Conservation (phyloP, 371 early-diverging fungal genomes). For the Polyrhizophydium stewartii region DNA sequence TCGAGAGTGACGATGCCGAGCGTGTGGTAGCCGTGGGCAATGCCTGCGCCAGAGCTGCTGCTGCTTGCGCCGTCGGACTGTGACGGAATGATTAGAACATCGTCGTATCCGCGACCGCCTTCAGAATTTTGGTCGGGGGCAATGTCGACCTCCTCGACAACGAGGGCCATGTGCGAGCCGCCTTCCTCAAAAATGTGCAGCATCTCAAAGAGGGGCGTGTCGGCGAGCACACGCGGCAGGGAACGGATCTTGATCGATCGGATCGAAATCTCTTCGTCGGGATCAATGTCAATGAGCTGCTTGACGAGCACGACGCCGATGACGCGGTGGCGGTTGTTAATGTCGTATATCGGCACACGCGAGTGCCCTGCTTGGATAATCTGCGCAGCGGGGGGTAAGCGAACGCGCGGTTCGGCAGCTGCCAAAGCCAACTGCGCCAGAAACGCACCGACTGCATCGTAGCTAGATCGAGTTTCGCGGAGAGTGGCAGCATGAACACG, state of each 20-base stretch:
- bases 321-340: constrained; percentile 54
- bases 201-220: constrained; percentile 81
- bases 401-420: neutral
- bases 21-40: neutral
- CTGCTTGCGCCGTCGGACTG: neutral
- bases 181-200: constrained; percentile 91
- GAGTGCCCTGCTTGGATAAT: constrained; percentile 84
- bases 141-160: constrained; percentile 44
- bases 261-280: constrained; percentile 73
- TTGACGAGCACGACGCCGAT: constrained; percentile 90
- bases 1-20: constrained; percentile 95
- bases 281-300: constrained; percentile 68
- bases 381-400: constrained; percentile 14
- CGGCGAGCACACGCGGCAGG: constrained; percentile 67
- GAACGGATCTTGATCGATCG: constrained; percentile 61
- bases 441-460: constrained; percentile 48
- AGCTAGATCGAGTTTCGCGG: constrained; percentile 60
- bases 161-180: constrained; percentile 72
- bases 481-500: constrained; percentile 74
- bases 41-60: neutral
- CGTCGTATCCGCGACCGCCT: neutral
- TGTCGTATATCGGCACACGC: constrained; percentile 79
- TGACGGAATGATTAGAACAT: neutral
- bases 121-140: too few relatives aligned
- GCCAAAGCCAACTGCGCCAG: constrained; percentile 2